A percentile compares a stretch with the other conserved stretches of the same genome.
These are phyloP conservation scores for Torulaspora indica DNA, from an alignment of 805 yeast species.

Conservation along the genomic window DNA sequence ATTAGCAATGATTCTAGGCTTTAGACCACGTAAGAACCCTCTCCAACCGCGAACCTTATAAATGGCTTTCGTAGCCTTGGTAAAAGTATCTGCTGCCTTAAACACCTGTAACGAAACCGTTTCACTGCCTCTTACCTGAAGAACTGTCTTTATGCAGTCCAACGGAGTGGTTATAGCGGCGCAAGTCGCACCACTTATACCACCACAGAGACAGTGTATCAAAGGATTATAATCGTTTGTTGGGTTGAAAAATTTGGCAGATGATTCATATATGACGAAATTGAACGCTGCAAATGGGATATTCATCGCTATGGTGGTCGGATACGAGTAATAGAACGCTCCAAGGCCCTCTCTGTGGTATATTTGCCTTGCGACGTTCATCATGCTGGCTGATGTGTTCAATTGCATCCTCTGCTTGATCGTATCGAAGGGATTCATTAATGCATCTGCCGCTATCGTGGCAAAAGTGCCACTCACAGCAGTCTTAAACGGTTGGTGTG, in stretches of 20 bases:
- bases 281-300: constrained; percentile 94
- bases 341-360: constrained; percentile 60
- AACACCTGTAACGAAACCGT: constrained; percentile 38
- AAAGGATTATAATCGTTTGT: constrained; percentile 75
- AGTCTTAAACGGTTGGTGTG: constrained; percentile 73
- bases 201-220: constrained; percentile 88
- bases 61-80: constrained; percentile 65
- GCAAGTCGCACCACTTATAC: constrained; percentile 89
- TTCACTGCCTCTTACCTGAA: constrained; percentile 70
- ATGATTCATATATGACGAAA: constrained; percentile 85
- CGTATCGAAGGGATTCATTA: constrained; percentile 97
- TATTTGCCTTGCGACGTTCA: constrained; percentile 38
- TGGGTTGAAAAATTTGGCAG: constrained; percentile 77
- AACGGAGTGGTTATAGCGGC: constrained; percentile 93
- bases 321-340: constrained; percentile 90
- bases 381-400: constrained; percentile 26
- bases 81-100: constrained; percentile 58
- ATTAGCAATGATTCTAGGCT: constrained; percentile 86
- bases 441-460: constrained; percentile 86
- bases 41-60: constrained; percentile 52
- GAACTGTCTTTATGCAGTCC: constrained; percentile 86
- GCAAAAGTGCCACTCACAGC: constrained; percentile 88
- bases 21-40: constrained; percentile 79
- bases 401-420: constrained; percentile 92
- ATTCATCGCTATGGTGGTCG: constrained; percentile 86